These are phyloP conservation scores for Hamamelis virginiana DNA, from an alignment of 164 flowering plant genomes.

Conservation along the genomic window DNA sequence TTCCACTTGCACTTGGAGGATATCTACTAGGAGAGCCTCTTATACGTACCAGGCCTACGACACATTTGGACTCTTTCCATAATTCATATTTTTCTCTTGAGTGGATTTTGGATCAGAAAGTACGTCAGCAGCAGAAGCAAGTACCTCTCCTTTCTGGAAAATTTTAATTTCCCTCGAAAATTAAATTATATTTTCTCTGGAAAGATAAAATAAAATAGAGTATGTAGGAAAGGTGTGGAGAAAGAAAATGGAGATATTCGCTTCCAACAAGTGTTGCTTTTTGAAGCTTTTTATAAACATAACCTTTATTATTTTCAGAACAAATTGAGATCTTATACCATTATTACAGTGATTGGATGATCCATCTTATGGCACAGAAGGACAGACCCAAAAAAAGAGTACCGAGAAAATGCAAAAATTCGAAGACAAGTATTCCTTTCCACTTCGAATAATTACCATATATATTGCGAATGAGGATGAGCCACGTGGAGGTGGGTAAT, in stretches of 20 bases:
- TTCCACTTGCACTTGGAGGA: no score
- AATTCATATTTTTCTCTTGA: no score
- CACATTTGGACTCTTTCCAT: no score
- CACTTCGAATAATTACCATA: no score
- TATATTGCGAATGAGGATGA: background rate
- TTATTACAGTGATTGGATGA: constrained; percentile 10
- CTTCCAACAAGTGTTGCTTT: constrained; percentile 13
- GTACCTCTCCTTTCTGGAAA: no score
- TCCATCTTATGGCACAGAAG: constrained; percentile 21
- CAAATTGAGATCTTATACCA: constrained; percentile 12
- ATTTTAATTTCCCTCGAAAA: no score
- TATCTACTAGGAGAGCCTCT: no score
- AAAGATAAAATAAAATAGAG: no score
- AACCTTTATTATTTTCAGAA: constrained; percentile 12
- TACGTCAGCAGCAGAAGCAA: no score
- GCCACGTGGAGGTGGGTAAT: background rate
- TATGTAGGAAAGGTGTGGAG: background rate
- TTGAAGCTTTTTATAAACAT: constrained; percentile 1
- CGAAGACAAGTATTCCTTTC: background rate
- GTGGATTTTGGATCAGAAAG: no score
- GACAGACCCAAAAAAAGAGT: constrained; percentile 10
- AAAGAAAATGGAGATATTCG: background rate
- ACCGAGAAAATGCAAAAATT: background rate
- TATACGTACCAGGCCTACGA: no score
- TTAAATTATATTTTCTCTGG: no score